Evolutionary conservation across 2,329 filamentous ascomycete species (phyloP).

Genomic region (Escovopsis weberi): DNA sequence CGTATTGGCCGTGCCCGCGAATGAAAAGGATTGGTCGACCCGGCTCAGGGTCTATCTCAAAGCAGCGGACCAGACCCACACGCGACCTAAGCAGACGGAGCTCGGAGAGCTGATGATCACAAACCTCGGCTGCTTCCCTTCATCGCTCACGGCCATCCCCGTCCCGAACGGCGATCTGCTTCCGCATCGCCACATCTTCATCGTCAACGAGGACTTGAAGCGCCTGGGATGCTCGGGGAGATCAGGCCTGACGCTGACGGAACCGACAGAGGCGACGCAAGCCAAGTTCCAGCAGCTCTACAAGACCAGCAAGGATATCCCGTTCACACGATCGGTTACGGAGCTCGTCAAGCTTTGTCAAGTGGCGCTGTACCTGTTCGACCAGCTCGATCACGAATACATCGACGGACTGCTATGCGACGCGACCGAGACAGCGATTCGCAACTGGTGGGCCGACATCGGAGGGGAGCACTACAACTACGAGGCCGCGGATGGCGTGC

Average conservation of each 20-base stretch:
- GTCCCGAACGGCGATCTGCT: constrained; percentile 77
- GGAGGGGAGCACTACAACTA: constrained; percentile 84
- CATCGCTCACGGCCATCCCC: constrained; percentile 78
- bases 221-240: constrained; percentile 82
- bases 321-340: constrained; percentile 62
- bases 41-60: constrained; percentile 73
- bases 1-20: constrained; percentile 66
- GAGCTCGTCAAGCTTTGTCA: constrained; percentile 90
- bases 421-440: constrained; percentile 75
- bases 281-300: constrained; percentile 90
- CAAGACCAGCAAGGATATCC: constrained; percentile 68
- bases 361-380: constrained; percentile 74
- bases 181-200: constrained; percentile 68
- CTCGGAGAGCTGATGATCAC: constrained; percentile 86
- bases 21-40: constrained; percentile 67
- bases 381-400: constrained; percentile 74
- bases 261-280: constrained; percentile 66
- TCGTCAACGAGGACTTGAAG: constrained; percentile 91
- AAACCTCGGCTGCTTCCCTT: constrained; percentile 84
- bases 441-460: constrained; percentile 93
- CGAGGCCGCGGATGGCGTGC: constrained; percentile 81
- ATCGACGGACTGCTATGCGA: constrained; percentile 89
- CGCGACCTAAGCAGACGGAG: constrained; percentile 65
- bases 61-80: constrained; percentile 73
- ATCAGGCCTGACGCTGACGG: constrained; percentile 65